Percentiles rank a stretch among this genome's conserved stretches.
phyloP scores from a whole-genome alignment of 2,329 filamentous ascomycete species.

The Cercospora zeae-maydis region DNA sequence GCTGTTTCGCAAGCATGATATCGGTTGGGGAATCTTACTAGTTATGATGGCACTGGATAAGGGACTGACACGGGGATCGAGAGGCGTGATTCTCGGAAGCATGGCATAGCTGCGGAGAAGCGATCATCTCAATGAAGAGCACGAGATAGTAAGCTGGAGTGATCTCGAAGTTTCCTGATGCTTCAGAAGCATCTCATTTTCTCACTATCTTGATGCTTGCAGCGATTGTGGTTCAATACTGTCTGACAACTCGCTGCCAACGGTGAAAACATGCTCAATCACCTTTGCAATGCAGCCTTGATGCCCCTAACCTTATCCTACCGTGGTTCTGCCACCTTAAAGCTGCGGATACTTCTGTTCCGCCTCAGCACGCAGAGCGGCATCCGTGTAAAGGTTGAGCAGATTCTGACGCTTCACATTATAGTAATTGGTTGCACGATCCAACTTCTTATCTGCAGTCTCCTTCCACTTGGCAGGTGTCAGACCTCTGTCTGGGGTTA shows the following conservation, averaged over 20 bases:
- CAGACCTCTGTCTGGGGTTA: constrained; percentile 13
- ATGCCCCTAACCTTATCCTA: background rate
- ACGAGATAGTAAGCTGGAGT: too few species aligned
- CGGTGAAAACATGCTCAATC: background rate
- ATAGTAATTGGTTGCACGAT: constrained; percentile 22
- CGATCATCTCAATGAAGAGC: too few species aligned
- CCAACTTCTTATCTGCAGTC: constrained; percentile 14
- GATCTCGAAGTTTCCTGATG: background rate
- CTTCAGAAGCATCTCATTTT: background rate
- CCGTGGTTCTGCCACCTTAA: background rate
- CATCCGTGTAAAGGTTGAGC: background rate
- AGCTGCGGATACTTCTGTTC: background rate
- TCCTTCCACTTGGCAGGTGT: constrained; percentile 11
- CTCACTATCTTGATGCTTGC: background rate
- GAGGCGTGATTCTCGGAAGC: too few species aligned
- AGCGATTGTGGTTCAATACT: background rate
- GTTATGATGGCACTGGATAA: too few species aligned
- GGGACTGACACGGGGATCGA: too few species aligned
- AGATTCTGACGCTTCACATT: constrained; percentile 19
- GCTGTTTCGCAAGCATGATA: too few species aligned
- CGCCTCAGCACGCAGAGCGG: background rate
- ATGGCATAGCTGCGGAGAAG: too few species aligned
- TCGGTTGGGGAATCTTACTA: too few species aligned
- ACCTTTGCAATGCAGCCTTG: background rate
- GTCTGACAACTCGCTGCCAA: background rate